Percentiles rank a stretch among this genome's conserved stretches.
Conservation (phyloP, 2,329 filamentous ascomycete genomes). For the Chaetomium sp. region DNA sequence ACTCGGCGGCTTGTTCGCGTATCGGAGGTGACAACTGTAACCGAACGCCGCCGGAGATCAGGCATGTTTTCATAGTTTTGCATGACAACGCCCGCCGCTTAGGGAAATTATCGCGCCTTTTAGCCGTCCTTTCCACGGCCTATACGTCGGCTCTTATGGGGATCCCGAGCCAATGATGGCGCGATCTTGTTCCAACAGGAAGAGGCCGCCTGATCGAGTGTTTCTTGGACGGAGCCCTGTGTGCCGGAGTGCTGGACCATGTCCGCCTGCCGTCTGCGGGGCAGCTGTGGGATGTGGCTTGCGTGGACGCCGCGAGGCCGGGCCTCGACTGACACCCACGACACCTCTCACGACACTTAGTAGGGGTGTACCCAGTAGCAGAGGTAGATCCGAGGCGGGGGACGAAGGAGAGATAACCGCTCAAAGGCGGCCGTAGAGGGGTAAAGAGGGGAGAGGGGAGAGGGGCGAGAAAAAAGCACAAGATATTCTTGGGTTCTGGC, state of each 20-base stretch:
- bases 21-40: constrained; percentile 11
- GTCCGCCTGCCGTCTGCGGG: neutral
- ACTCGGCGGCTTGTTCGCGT: neutral
- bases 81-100: constrained; percentile 48
- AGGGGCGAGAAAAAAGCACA: constrained; percentile 12
- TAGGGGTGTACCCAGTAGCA: neutral
- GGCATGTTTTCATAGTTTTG: constrained; percentile 32
- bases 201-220: constrained; percentile 22
- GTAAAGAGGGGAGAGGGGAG: constrained; percentile 10
- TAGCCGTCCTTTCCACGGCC: constrained; percentile 41
- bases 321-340: constrained; percentile 12
- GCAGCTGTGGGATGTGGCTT: neutral
- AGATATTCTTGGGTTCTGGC: neutral
- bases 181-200: constrained; percentile 34
- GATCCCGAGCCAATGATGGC: constrained; percentile 41
- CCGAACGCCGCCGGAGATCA: constrained; percentile 5
- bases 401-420: neutral
- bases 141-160: constrained; percentile 45
- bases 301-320: neutral
- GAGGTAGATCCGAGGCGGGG: constrained; percentile 7
- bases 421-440: neutral
- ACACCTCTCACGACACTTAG: neutral
- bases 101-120: constrained; percentile 49
- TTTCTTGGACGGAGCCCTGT: neutral
- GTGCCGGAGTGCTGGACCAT: neutral